Base-by-base conservation (phyloP, 2,329 filamentous ascomycete genomes). In the Claviceps maximensis region DNA sequence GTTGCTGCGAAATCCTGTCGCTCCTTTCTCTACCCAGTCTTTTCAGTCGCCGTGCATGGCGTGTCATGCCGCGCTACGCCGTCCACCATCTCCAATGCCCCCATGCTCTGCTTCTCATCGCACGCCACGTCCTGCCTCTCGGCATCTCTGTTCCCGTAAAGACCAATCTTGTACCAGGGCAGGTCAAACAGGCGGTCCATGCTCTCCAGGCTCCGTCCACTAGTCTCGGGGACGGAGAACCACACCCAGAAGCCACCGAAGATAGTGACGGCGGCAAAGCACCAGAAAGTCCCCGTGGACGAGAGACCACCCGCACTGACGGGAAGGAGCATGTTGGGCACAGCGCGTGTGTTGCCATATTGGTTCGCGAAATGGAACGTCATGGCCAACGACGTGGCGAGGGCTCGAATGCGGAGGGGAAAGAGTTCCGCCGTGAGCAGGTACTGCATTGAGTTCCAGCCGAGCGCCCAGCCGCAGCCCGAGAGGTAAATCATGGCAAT, bases 401-500 rank as follows among this genome's bases (percentile, higher is more conserved):
- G 68, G 4, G 85, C 84, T 53, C 86, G 79, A 49, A 90, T 81
- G 3, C 85, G 78, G 10, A 89, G 74, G 1, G 86, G 85, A 70
- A 87, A 90, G 56, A 90, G 75, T 63, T 90, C 86, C 1, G 84
- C 83, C 15, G 85, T 88, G 53, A 90, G 77, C 4, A 90, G 75
- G 63, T 89, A 90, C 67, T 89, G 86, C 74, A 87, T 85, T 1
- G 75, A 79, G 69, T 88, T 88, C 84, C 82, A 89, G 38, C 79
- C 83, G 2, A 85, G 69, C 2, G 83, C 83, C 82, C 83, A 87
- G 1, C 83, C 84, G 53, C 80, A 74, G 2, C 83, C 84, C 0
- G 77, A 83, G 21, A 87, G 51, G 64, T 84, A 88, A 58, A 88
- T 86, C 80, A 86, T 84, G 48, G 80, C 82, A 54, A 87, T 80